Evolutionary conservation across 441 rosid genomes (phyloP).

Genomic region (Capsella rubella): DNA sequence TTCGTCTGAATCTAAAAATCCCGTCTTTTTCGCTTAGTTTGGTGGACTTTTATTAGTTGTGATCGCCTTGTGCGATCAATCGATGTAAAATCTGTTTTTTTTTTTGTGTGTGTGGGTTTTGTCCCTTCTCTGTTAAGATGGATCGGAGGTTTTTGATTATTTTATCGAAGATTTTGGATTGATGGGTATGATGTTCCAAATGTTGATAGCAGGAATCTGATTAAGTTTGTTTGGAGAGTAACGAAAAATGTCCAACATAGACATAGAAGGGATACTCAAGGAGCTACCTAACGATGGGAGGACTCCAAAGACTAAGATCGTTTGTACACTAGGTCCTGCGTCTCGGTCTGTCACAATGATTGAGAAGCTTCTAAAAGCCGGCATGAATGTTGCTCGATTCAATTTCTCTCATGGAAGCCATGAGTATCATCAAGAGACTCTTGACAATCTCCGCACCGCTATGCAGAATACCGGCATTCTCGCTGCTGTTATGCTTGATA

Average conservation of each 20-base stretch:
- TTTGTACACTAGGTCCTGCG: slow-evolving; percentile 88
- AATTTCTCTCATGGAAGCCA: slow-evolving; percentile 93
- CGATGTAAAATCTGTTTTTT: slow-evolving; percentile 7
- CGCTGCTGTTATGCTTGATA: slow-evolving; percentile 91
- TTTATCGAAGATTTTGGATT: slow-evolving; percentile 10
- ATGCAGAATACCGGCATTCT: slow-evolving; percentile 81
- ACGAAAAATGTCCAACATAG: slow-evolving; percentile 77
- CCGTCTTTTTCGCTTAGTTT: background rate
- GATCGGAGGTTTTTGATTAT: slow-evolving; percentile 11
- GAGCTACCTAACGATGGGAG: slow-evolving; percentile 69
- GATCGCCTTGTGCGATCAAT: slow-evolving; percentile 2
- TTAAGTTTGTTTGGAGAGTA: slow-evolving; percentile 1
- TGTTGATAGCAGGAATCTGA: slow-evolving; percentile 8
- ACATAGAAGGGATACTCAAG: slow-evolving; percentile 74
- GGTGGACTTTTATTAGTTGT: slow-evolving; percentile 15
- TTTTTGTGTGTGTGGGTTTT: slow-evolving; percentile 9
- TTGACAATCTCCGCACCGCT: slow-evolving; percentile 78
- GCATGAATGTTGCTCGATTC: slow-evolving; percentile 94
- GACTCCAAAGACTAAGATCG: slow-evolving; percentile 78
- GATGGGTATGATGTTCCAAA: background rate
- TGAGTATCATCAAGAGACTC: slow-evolving; percentile 82
- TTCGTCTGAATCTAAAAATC: slow-evolving; percentile 23
- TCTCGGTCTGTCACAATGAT: slow-evolving; percentile 75
- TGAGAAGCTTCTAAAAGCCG: slow-evolving; percentile 84
- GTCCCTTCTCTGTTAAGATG: background rate